Evolutionary conservation across 2,329 filamentous ascomycete genomes (phyloP).

Genomic region (Aspergillus sp.): DNA sequence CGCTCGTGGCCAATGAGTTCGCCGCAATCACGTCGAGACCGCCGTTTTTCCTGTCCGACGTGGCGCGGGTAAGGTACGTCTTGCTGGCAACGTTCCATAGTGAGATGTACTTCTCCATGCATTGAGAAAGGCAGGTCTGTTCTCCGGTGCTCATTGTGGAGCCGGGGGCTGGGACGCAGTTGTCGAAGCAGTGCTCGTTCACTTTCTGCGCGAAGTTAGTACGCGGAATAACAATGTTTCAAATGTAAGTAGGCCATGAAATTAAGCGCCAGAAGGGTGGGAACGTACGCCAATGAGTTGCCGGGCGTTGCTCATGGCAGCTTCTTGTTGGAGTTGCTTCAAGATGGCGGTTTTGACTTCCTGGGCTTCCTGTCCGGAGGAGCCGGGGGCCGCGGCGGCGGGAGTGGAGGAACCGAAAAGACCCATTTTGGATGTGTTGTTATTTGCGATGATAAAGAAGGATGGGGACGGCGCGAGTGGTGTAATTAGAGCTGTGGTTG

Average conservation of each 20-base stretch:
- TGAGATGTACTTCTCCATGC: conserved; percentile 83
- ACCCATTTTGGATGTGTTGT: conserved; percentile 30
- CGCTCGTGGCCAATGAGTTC: conserved; percentile 17
- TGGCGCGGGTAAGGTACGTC: conserved; percentile 60
- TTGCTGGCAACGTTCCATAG: conserved; percentile 74
- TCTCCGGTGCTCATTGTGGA: conserved; percentile 66
- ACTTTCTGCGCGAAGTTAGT: conserved; percentile 59
- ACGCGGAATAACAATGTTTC: no score
- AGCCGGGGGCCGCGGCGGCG: conserved; percentile 16
- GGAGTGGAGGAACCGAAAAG: conserved; percentile 40
- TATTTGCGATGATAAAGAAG: neutral
- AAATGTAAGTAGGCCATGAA: neutral
- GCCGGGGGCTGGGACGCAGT: conserved; percentile 70
- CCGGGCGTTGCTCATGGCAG: conserved; percentile 67
- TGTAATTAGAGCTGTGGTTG: neutral
- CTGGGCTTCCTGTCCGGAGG: conserved; percentile 24
- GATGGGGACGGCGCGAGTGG: neutral
- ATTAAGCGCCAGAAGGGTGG: neutral
- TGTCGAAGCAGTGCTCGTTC: conserved; percentile 78
- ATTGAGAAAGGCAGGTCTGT: conserved; percentile 68
- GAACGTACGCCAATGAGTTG: conserved; percentile 66
- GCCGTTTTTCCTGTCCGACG: conserved; percentile 60
- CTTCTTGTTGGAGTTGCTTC: conserved; percentile 63
- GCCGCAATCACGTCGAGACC: conserved; percentile 26
- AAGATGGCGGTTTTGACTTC: conserved; percentile 57